Evolutionary conservation across 106 monocot genomes (phyloP).

Genomic region (Cymbidium sinense): DNA sequence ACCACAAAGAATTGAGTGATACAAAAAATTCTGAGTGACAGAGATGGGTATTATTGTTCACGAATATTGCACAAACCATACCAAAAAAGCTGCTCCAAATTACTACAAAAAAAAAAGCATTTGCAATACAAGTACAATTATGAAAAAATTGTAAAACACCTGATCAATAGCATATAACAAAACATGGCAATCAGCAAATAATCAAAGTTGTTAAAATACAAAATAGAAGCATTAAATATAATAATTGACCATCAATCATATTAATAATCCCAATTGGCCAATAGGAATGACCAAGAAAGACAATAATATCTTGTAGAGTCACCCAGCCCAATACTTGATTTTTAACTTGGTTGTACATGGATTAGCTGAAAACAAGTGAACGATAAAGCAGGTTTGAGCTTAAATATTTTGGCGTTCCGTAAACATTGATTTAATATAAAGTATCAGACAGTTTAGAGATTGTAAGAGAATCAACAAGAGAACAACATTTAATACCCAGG

Average conservation of each 20-base stretch:
- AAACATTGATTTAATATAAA: background rate
- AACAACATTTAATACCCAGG: background rate
- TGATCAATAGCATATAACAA: background rate
- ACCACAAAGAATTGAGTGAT: slow-evolving; percentile 6
- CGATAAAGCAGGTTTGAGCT: background rate
- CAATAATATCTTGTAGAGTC: background rate
- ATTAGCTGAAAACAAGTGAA: background rate
- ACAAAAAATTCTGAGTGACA: too few relatives aligned
- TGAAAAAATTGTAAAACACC: background rate
- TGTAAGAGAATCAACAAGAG: background rate
- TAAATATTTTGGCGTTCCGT: background rate
- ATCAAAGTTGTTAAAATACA: background rate
- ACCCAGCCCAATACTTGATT: background rate
- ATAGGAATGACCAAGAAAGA: too few relatives aligned
- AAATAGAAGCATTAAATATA: background rate
- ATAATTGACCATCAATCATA: background rate
- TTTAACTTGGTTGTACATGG: background rate
- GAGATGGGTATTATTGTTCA: background rate
- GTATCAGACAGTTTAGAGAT: background rate
- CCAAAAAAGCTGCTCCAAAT: background rate
- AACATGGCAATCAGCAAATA: background rate
- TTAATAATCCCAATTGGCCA: background rate
- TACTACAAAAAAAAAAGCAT: background rate
- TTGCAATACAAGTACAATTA: background rate
- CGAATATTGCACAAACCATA: background rate